Percentiles rank a stretch among this genome's conserved stretches.
Conservation (phyloP, 129 eudicot species). For the Centrapalus pauciflorus region DNA sequence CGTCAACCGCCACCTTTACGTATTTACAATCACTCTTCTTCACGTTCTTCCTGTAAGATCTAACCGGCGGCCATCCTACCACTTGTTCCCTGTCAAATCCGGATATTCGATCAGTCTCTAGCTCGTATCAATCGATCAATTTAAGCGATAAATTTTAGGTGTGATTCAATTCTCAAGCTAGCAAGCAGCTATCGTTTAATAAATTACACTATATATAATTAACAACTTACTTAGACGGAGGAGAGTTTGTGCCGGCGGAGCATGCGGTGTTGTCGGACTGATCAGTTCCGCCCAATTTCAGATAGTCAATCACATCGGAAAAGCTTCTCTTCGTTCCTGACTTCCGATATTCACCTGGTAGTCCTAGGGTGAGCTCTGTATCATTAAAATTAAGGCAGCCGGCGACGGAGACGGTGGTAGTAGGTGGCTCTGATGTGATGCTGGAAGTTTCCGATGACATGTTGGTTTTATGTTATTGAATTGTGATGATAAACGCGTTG, state of each 20-base stretch:
- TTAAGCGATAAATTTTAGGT: not conserved
- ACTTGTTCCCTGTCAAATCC: constrained; percentile 41
- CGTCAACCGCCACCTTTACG: constrained; percentile 91
- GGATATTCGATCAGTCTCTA: not conserved
- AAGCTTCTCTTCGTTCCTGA: constrained; percentile 45
- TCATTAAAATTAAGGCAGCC: constrained; percentile 39
- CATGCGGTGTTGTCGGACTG: not conserved
- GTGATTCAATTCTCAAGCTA: too few species aligned
- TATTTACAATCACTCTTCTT: constrained; percentile 44
- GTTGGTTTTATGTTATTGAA: constrained; percentile 9
- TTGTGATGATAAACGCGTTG: not conserved
- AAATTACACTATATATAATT: too few species aligned
- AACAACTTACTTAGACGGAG: constrained; percentile 52
- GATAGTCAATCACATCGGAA: constrained; percentile 34
- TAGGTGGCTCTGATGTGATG: constrained; percentile 30
- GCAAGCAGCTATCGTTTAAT: too few species aligned
- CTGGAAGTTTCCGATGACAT: constrained; percentile 22
- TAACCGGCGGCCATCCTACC: constrained; percentile 98
- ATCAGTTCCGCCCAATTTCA: constrained; percentile 30
- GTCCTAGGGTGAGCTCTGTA: constrained; percentile 75
- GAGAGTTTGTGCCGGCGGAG: constrained; percentile 25
- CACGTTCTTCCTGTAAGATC: constrained; percentile 46
- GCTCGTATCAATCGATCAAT: not conserved
- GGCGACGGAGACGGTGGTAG: not conserved
- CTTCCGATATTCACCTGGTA: constrained; percentile 56